Conservation (phyloP, 78 protist species). For the Dictyostelium citrinum region DNA sequence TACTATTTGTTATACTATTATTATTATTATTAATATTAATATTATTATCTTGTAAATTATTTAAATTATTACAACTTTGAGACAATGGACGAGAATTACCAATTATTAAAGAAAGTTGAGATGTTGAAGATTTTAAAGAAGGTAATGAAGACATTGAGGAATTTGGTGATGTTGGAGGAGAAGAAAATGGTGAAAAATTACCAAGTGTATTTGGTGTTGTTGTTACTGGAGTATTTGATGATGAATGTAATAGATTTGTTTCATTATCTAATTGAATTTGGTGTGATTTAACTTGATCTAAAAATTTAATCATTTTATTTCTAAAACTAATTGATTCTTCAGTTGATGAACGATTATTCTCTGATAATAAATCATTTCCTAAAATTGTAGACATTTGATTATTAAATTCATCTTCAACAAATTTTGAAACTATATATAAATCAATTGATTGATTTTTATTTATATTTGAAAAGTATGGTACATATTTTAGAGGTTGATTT, state of each 20-base stretch:
- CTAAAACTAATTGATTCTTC: conserved; percentile 60
- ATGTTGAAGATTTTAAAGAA: background rate
- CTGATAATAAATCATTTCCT: background rate
- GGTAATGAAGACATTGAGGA: background rate
- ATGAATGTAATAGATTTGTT: background rate
- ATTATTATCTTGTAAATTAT: background rate
- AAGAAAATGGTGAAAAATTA: background rate
- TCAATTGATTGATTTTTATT: background rate
- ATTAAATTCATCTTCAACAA: background rate
- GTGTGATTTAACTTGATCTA: background rate
- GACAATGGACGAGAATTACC: background rate
- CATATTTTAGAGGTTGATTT: conserved; percentile 17
- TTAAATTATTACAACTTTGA: background rate
- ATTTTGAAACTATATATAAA: background rate
- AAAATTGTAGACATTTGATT: conserved; percentile 2
- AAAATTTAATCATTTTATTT: conserved; percentile 28
- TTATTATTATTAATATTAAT: background rate
- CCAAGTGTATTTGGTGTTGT: background rate
- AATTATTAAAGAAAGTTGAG: background rate
- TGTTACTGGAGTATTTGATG: background rate
- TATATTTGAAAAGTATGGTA: conserved; percentile 5
- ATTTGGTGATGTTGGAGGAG: background rate
- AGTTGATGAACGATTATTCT: background rate
- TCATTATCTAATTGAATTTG: background rate
- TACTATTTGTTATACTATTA: background rate